Evolutionary conservation across 345 rosid species (phyloP), one percentile per base, ranked within the genome.

Genomic region (Eucalyptus sp.): DNA sequence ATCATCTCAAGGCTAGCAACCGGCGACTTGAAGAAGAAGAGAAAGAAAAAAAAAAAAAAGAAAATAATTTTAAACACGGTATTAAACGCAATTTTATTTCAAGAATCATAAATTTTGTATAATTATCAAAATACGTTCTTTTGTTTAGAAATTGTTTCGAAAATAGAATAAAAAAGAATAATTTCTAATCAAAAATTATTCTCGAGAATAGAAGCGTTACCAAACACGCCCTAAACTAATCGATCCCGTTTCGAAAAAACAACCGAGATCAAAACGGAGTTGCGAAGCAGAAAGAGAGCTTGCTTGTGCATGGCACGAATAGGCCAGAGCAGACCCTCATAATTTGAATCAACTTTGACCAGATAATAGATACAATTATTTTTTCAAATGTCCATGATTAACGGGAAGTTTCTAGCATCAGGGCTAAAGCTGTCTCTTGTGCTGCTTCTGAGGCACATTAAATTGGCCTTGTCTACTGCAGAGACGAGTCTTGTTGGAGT

Each of bases 181-280:
- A 33, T 33, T 33, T 33, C 37, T 33, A 33, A 33, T 33, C 37
- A 33, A 33, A 3, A 33, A 33, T 33, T 33, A 3, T 33, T 33
- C 37, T 33, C 3, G 37, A 33, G 37, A 33, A 33, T 3, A 33
- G 3, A 33, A 33, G 37, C 3, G 13, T 11, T 48, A 48, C 5
- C 13, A 48, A 48, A 48, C 5, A 0, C 0, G 2, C 0, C 5
- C 0, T 62, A 15, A 31, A 33, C 22, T 16, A 31, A 16, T 1
- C 22, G 2, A 71, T 2, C 3, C 43, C 25, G 8, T 37, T 5
- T 5, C 14, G 8, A 71, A 37, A 71, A 3, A 76, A 76, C 27
- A 6, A 20, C 3, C 83, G 15, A 37, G 27, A 20, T 20, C 46
- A 37, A 37, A 37, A 37, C 8, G 8, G 8, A 41, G 8, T 3